Conservation (phyloP, 2,329 filamentous ascomycete genomes). For the Neopestalotiopsis sp. region DNA sequence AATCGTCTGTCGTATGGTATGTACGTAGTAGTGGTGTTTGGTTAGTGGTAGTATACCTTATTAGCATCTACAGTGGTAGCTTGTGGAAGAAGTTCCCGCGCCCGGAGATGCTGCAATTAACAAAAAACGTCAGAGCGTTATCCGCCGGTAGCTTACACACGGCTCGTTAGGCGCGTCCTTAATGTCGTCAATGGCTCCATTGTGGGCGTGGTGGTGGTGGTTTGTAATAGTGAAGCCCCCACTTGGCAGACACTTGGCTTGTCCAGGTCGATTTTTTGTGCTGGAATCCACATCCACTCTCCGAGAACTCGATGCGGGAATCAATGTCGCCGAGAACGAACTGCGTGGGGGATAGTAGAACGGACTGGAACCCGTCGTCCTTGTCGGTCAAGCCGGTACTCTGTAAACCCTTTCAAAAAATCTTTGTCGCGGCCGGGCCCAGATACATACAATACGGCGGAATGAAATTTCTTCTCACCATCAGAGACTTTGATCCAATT, state of each 20-base stretch:
- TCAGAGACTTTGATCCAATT: background rate
- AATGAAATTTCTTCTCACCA: background rate
- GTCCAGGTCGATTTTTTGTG: background rate
- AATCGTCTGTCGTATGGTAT: background rate
- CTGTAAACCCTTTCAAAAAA: background rate
- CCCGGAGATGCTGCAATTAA: background rate
- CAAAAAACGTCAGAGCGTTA: background rate
- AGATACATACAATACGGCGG: background rate
- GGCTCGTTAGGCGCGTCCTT: background rate
- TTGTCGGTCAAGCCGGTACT: background rate
- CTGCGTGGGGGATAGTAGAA: background rate
- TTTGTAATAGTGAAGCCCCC: background rate
- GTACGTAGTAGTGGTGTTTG: background rate
- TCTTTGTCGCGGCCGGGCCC: background rate
- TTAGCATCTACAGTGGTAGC: background rate
- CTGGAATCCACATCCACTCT: background rate
- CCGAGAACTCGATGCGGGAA: background rate
- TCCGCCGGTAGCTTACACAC: background rate
- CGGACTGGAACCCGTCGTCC: background rate
- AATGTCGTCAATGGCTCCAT: conserved; percentile 4
- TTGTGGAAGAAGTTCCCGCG: background rate
- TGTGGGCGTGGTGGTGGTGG: background rate
- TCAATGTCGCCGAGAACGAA: background rate
- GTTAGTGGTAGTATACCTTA: background rate
- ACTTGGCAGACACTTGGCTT: conserved; percentile 1